Evolutionary conservation across 306 rosid species (phyloP).

Genomic region (Ziziphus jujuba): DNA sequence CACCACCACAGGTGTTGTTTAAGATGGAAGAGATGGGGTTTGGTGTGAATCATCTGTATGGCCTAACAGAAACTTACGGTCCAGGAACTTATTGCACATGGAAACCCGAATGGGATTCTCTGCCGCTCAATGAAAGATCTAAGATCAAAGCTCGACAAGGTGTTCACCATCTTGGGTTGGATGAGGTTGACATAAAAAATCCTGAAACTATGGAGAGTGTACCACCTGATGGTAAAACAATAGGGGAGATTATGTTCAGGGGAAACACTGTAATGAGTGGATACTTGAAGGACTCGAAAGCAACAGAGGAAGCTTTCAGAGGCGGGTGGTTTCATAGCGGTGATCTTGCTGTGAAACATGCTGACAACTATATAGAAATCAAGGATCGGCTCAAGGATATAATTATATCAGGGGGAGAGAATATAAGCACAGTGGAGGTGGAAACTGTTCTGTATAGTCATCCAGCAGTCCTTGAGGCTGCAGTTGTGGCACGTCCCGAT

Average conservation of each 20-base stretch:
- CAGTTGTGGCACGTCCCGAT: constrained; percentile 76
- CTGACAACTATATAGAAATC: constrained; percentile 68
- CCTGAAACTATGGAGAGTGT: constrained; percentile 66
- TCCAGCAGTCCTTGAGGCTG: constrained; percentile 78
- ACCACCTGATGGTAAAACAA: constrained; percentile 64
- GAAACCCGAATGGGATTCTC: constrained; percentile 71
- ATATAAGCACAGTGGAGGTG: constrained; percentile 75
- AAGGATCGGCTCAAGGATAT: constrained; percentile 82
- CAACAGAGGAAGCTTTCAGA: constrained; percentile 66
- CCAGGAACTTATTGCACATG: constrained; percentile 71
- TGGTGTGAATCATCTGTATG: constrained; percentile 62
- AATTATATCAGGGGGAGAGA: constrained; percentile 83
- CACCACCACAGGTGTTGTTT: constrained; percentile 60
- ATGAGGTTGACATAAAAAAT: constrained; percentile 65
- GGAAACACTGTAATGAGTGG: constrained; percentile 96
- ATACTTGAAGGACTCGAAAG: constrained; percentile 60
- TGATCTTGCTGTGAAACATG: constrained; percentile 75
- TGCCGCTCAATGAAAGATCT: constrained; percentile 46
- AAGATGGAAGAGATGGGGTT: constrained; percentile 87
- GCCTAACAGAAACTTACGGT: constrained; percentile 81
- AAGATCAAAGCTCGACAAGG: constrained; percentile 71
- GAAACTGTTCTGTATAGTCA: constrained; percentile 69
- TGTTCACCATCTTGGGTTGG: constrained; percentile 56
- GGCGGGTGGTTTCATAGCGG: constrained; percentile 90
- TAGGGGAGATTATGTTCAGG: constrained; percentile 77